Base-by-base conservation (phyloP, 306 rosid species). In the Trifolium subterraneum region DNA sequence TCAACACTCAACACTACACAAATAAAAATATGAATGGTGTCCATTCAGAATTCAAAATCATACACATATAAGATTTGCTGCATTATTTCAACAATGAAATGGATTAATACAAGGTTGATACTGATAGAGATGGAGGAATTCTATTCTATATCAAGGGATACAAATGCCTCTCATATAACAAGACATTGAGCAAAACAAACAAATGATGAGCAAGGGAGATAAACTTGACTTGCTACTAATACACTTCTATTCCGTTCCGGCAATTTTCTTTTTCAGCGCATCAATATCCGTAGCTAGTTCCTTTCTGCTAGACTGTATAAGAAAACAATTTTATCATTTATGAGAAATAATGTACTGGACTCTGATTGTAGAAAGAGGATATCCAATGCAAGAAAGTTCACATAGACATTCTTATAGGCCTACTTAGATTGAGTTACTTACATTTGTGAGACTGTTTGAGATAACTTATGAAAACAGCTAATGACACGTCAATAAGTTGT, bases 201-300 rank as follows among this genome's bases (percentile, higher is more conserved):
- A 77, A 78, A 86, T 79, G 86, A 70, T 44, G 79, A 62, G 73
- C 35, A 42, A 22, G 55, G 63, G 68, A 68, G 33, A 68, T 44
- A 71, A 78, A 67, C 86, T 75, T 54, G 48, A 83, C 48, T 44
- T 35, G 77, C 47, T 63, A 70, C 61, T 12, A 13, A 19, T 19
- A 11, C 70, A 41, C 10, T 77, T 64, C 81, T 86, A 95, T 76
- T 92, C 99, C 5, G 96, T 80, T 80, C 99, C 99, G 5, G 98
- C 78, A 65, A 95, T 90, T 87, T 92, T 95, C 92, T 95, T 95
- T 93, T 95, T 95, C 85, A 95, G 74, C 36, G 75, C 23, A 4
- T 92, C 98, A 60, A 92, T 92, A 68, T 92, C 98, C 10, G 90
- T 84, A 52, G 91, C 92, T 67, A 92, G 86, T 84, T 92, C 98